These are phyloP conservation scores for Berberis thunbergii DNA, from an alignment of 164 flowering plant genomes.

Conservation along the genomic window DNA sequence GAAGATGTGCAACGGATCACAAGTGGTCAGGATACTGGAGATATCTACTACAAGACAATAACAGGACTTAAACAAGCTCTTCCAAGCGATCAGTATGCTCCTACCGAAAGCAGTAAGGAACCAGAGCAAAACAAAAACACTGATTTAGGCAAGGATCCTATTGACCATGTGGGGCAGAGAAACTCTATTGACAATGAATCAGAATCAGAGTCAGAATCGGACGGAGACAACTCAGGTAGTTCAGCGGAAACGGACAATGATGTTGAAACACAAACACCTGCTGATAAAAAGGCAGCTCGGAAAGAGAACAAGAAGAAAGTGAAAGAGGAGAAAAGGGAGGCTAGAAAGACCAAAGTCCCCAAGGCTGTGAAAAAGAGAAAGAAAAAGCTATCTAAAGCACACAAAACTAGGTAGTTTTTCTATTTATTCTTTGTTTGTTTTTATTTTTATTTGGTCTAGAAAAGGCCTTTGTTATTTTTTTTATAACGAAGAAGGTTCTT, in stretches of 20 bases:
- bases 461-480: too few species aligned
- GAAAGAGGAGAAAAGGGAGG: slow-evolving; percentile 94
- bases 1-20: slow-evolving; percentile 62
- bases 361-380: slow-evolving; percentile 87
- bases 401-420: slow-evolving; percentile 41
- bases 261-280: slow-evolving; percentile 18
- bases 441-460: too few species aligned
- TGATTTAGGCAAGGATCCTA: neutral
- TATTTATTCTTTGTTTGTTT: too few species aligned
- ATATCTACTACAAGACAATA: slow-evolving; percentile 68
- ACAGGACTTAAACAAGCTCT: slow-evolving; percentile 76
- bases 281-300: slow-evolving; percentile 69
- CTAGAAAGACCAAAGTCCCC: slow-evolving; percentile 75
- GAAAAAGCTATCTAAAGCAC: slow-evolving; percentile 76
- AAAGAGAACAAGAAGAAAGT: slow-evolving; percentile 96
- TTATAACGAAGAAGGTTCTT: too few species aligned
- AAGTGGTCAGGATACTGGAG: slow-evolving; percentile 69
- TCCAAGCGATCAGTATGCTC: slow-evolving; percentile 19
- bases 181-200: slow-evolving; percentile 19
- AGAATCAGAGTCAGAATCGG: slow-evolving; percentile 35
- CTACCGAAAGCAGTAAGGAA: slow-evolving; percentile 9
- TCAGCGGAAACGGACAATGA: slow-evolving; percentile 24
- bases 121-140: neutral
- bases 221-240: slow-evolving; percentile 34
- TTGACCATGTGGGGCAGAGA: slow-evolving; percentile 4